Evolutionary conservation across 164 flowering plant species (phyloP).

Genomic region (Tinospora cordifolia): DNA sequence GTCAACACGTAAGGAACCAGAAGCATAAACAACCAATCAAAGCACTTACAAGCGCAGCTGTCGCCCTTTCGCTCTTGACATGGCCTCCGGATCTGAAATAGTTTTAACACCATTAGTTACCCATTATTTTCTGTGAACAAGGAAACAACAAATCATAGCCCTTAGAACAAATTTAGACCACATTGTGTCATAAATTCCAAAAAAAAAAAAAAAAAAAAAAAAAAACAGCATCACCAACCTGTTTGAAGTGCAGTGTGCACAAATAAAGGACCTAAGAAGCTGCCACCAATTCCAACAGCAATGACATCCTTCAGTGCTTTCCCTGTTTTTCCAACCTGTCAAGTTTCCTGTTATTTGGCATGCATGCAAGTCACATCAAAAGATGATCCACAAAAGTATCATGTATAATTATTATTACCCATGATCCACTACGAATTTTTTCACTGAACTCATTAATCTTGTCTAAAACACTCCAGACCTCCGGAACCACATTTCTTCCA

Average conservation of each 20-base stretch:
- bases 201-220: no score
- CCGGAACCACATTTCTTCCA: conserved; percentile 89
- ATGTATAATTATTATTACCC: conserved; percentile 44
- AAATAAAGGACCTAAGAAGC: conserved; percentile 92
- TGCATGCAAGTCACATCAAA: conserved; percentile 3
- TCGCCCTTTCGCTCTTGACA: conserved; percentile 64
- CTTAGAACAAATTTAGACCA: neutral
- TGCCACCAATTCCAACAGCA: conserved; percentile 90
- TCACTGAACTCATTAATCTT: conserved; percentile 81
- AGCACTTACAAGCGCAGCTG: conserved; percentile 81
- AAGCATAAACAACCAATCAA: neutral
- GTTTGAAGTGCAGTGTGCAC: conserved; percentile 98
- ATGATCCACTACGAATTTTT: conserved; percentile 76
- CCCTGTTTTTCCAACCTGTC: conserved; percentile 90
- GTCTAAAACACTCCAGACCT: conserved; percentile 91
- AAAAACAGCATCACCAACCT: conserved; percentile 28
- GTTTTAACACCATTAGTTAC: conserved; percentile 6
- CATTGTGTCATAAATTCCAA: neutral
- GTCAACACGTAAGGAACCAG: neutral
- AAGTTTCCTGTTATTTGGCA: conserved; percentile 8
- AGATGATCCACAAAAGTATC: neutral
- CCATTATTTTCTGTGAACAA: neutral
- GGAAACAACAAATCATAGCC: neutral
- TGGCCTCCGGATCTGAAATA: conserved; percentile 72
- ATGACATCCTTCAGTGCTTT: conserved; percentile 72